phyloP scores from a whole-genome alignment of 129 eudicot species.

The Saussurea involucrata region DNA sequence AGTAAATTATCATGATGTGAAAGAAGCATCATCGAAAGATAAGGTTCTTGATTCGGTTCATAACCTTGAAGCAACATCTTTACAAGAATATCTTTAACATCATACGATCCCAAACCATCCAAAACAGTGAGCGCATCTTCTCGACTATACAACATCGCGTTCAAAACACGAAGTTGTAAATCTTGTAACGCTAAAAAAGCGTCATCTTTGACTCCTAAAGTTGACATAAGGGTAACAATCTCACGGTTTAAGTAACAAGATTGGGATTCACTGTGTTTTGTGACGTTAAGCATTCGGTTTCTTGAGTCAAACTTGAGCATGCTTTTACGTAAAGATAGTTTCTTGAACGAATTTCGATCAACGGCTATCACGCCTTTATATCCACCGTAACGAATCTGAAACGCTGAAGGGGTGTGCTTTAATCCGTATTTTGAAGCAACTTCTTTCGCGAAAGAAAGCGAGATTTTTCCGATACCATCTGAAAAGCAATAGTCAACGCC shows the following conservation, averaged over 20 bases:
- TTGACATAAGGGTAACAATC: conserved; percentile 72
- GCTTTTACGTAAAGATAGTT: conserved; percentile 74
- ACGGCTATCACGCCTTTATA: conserved; percentile 92
- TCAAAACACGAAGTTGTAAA: conserved; percentile 44
- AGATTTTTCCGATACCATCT: conserved; percentile 96
- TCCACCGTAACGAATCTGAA: conserved; percentile 93
- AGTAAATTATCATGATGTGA: conserved; percentile 59
- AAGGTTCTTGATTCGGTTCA: conserved; percentile 69
- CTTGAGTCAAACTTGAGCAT: conserved; percentile 85
- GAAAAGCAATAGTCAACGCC: conserved; percentile 85
- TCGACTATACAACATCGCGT: conserved; percentile 50
- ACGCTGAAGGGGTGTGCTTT: conserved; percentile 72
- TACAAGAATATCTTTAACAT: conserved; percentile 45
- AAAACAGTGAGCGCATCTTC: conserved; percentile 70
- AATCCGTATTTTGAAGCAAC: conserved; percentile 67
- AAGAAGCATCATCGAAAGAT: conserved; percentile 74
- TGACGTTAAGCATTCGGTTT: conserved; percentile 81
- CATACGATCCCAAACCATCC: conserved; percentile 57
- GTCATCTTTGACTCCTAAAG: conserved; percentile 68
- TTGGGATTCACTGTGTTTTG: conserved; percentile 68
- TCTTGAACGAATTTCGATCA: conserved; percentile 61
- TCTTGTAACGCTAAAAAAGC: conserved; percentile 54
- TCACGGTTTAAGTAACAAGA: conserved; percentile 93
- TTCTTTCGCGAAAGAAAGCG: conserved; percentile 68
- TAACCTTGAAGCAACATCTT: conserved; percentile 80